Conservation (phyloP, 176 grass and related monocot species). For the Oryza rufipogon region DNA sequence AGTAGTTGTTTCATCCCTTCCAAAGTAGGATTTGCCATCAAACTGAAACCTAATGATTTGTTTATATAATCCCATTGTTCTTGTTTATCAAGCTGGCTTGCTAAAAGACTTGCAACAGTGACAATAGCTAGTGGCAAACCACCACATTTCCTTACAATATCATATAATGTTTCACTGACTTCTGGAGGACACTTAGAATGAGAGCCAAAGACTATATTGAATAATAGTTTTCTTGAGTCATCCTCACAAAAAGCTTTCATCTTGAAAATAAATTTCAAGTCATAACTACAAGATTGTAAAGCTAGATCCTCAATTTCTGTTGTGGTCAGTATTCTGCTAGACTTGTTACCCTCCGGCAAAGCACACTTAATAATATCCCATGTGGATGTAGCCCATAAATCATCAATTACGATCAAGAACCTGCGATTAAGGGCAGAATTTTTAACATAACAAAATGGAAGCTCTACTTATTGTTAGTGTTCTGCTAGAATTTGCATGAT, state of each 20-base stretch:
- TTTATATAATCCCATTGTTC: slow-evolving; percentile 20
- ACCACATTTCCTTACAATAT: slow-evolving; percentile 32
- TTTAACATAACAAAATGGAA: too few species aligned
- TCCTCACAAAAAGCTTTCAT: slow-evolving; percentile 19
- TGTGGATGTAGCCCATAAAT: slow-evolving; percentile 21
- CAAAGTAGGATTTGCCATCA: slow-evolving; percentile 4
- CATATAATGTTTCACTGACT: slow-evolving; percentile 2
- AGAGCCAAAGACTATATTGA: slow-evolving; percentile 23
- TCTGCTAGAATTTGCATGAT: too few species aligned
- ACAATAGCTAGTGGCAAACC: slow-evolving; percentile 37
- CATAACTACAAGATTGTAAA: slow-evolving; percentile 31
- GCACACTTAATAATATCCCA: slow-evolving; percentile 32
- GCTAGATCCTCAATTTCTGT: slow-evolving; percentile 47
- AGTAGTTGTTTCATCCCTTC: slow-evolving; percentile 41
- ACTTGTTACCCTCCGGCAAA: slow-evolving; percentile 7
- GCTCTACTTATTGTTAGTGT: too few species aligned
- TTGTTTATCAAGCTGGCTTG: not conserved
- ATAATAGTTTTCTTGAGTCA: slow-evolving; percentile 41
- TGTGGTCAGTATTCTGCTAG: slow-evolving; percentile 28
- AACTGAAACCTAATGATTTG: slow-evolving; percentile 17
- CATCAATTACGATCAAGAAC: slow-evolving; percentile 47
- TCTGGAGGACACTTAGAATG: slow-evolving; percentile 3
- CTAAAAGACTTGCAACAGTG: slow-evolving; percentile 6
- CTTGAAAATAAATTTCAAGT: slow-evolving; percentile 16
- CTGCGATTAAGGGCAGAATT: not conserved